Evolutionary conservation across 805 yeast species (phyloP).

Genomic region (Lipomyces anomalus): DNA sequence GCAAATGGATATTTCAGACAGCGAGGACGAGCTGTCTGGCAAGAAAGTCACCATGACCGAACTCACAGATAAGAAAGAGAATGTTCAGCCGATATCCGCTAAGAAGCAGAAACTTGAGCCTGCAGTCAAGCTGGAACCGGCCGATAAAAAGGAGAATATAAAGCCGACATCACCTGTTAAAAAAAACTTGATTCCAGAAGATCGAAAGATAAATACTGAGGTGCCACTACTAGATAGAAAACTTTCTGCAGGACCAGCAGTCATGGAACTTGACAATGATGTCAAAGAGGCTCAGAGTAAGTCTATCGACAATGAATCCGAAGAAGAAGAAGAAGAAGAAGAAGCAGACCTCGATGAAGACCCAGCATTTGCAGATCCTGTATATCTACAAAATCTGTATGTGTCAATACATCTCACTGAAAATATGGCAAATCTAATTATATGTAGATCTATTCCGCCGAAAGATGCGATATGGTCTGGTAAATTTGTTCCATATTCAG

Average conservation of each 20-base stretch:
- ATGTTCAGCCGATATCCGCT: not conserved
- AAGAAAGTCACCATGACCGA: not conserved
- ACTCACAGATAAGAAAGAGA: not conserved
- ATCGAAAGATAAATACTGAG: too few species aligned
- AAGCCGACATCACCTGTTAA: too few species aligned
- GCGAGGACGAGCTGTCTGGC: not conserved
- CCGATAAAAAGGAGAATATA: not conserved
- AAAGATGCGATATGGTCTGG: not conserved
- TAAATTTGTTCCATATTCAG: conserved; percentile 23
- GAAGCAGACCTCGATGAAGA: not conserved
- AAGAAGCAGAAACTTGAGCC: not conserved
- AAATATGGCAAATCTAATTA: not conserved
- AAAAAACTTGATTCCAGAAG: too few species aligned
- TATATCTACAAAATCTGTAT: not conserved
- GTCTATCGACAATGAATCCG: not conserved
- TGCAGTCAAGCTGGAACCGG: not conserved
- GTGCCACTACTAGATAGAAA: too few species aligned
- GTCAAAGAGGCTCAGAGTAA: not conserved
- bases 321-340: not conserved
- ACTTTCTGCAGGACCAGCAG: too few species aligned
- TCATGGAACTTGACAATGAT: not conserved
- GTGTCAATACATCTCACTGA: not conserved
- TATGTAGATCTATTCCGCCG: not conserved
- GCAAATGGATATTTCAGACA: not conserved
- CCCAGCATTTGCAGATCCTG: not conserved